Base-by-base conservation (phyloP, 345 rosid genomes). In the Populus simonii region DNA sequence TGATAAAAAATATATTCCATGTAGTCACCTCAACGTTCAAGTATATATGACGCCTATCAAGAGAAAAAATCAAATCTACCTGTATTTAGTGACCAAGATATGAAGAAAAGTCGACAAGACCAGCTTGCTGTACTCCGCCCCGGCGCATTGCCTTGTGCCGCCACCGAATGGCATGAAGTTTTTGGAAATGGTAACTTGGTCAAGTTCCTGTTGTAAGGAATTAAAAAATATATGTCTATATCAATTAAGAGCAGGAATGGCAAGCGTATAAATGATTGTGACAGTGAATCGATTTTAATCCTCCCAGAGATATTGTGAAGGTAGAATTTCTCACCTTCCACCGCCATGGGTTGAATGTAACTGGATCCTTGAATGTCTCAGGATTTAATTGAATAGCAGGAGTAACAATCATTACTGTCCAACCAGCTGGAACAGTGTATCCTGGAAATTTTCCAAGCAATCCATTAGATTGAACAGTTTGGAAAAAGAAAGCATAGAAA, bases 91-190 rank as follows among this genome's bases (percentile, higher is more conserved):
- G 72, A 82, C 74, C 41, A 82, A 31, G 73, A 75, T 47, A 66
- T 84, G 89, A n/a, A 88, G 76, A 68, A 84, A 85, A 29, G 81
- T 57, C 1, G 90, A 81, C 67, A 76, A 68, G 8, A 83, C 85
- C 35, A 86, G 77, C 69, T 87, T 88, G 17, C 83, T 75, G 18
- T 84, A 83, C 41, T 84, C 87, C 53, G 91, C 88, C 69, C 88
- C 89, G 33, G 66, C 81, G 69, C 91, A 84, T 0, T 80, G 85
- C 73, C 92, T 85, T 1, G 29, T 83, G 6, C 91, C 92, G 17
- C 87, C 84, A 17, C 91, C 91, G 49, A 86, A 89, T 0, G 84
- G 87, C 85, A 85, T 85, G 75, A 83, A 88, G 6, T 80, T 84
- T 66, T 86, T 88, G 7, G 87, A 82, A 9, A 72, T 39, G 6